Evolutionary conservation across 257 asterid genomes (phyloP), one percentile per base, ranked within the genome.

Genomic region (Voacanga thouarsii): DNA sequence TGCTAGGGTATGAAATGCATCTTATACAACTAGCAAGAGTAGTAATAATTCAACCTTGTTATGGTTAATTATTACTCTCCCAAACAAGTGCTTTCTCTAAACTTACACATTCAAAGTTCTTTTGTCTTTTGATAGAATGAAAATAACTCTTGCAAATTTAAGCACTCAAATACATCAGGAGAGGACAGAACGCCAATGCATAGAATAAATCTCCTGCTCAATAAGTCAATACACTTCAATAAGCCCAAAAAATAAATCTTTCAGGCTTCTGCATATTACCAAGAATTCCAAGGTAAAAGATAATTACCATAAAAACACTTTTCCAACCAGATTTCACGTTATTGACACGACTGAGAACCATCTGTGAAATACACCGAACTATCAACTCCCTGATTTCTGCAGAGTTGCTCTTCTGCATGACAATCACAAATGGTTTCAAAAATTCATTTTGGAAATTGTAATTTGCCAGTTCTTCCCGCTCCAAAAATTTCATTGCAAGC

Each of bases 251-350:
- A 53, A 12, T 50, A 33, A 9, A 53, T 55, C 44, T 11, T 50
- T 23, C 61, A 66, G 33, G 47, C 72, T 63, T 19, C n/a, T 63
- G 72, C 61, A 44, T 23, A 14, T 47, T 47, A 33, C 63, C 24
- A 15, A 63, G 6, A 65, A 49, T 43, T n/a, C 30, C n/a, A 56
- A n/a, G 12, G 26, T 74, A 77, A 71, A 41, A 53, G 60, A 79
- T 56, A 64, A 47, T 88, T 90, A 96, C 99, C 99, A 85, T 89
- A 88, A 96, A 96, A 77, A 96, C 99, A 80, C 99, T 96, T 92
- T 93, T 96, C 99, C 99, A 96, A 78, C 99, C 98, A 77, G 99
- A 96, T 88, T 96, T 96, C 82, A 96, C 89, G 82, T 96, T 89
- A 79, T 79, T 90, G 90, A 96, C 98, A 82, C 99, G 94, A 85